These are phyloP conservation scores for Xylariaceae sp. DNA, from an alignment of 2,329 filamentous ascomycete genomes.

Conservation along the genomic window DNA sequence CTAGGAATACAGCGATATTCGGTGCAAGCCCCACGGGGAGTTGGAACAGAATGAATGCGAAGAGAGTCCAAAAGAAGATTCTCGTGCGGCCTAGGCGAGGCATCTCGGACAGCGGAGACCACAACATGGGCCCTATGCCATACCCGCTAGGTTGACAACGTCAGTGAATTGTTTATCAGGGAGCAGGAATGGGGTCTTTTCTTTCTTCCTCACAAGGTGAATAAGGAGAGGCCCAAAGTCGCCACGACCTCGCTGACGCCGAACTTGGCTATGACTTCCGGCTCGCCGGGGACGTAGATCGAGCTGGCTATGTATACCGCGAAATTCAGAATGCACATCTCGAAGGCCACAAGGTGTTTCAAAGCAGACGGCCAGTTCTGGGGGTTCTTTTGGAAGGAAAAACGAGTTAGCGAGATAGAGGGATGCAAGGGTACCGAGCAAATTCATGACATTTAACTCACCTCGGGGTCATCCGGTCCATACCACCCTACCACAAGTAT, in stretches of 20 bases:
- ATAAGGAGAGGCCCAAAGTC: constrained; percentile 25
- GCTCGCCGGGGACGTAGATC: constrained; percentile 22
- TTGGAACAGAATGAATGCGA: constrained; percentile 52
- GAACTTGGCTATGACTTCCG: constrained; percentile 18
- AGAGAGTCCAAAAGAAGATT: constrained; percentile 53
- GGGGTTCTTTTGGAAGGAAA: constrained; percentile 22
- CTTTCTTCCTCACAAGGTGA: no score
- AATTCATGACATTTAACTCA: constrained; percentile 11
- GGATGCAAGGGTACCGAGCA: not conserved
- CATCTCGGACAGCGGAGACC: constrained; percentile 55
- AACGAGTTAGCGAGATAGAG: not conserved
- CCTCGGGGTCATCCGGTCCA: constrained; percentile 43
- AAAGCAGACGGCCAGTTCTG: constrained; percentile 37
- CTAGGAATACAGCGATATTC: constrained; percentile 51
- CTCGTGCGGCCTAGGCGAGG: constrained; percentile 54
- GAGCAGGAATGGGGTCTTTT: no score
- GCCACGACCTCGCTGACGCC: constrained; percentile 19
- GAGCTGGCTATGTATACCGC: constrained; percentile 25
- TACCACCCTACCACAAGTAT: constrained; percentile 52
- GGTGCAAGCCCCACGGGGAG: constrained; percentile 50
- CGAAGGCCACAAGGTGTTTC: constrained; percentile 32
- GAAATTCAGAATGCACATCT: constrained; percentile 27
- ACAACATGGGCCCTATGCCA: constrained; percentile 46
- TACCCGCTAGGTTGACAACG: constrained; percentile 21
- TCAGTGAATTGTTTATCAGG: no score